Conservation (phyloP, 192 early-diverging fungal species). For the Backusella liffmaniae region DNA sequence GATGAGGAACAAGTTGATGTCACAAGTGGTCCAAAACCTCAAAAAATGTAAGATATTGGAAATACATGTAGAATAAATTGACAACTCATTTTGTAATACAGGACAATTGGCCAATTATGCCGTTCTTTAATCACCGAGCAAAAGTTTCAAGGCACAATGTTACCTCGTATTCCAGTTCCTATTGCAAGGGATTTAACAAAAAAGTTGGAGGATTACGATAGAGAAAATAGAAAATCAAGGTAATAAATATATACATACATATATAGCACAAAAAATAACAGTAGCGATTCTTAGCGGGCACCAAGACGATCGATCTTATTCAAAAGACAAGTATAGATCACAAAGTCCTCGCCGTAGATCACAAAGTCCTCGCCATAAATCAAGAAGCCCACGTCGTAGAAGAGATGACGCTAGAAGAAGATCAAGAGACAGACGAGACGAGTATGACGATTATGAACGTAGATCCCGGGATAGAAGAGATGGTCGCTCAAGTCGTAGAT, state of each 20-base stretch:
- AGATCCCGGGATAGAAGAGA: not conserved
- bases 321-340: slow-evolving; percentile 2
- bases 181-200: slow-evolving; percentile 72
- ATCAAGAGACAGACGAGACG: slow-evolving; percentile 12
- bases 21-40: slow-evolving; percentile 53
- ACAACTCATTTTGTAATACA: slow-evolving; percentile 20
- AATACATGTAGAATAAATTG: no score
- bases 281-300: not conserved
- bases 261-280: no score
- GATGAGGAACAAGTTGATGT: slow-evolving; percentile 75
- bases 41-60: slow-evolving; percentile 47
- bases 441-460: slow-evolving; percentile 34
- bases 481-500: not conserved
- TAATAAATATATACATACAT: not conserved
- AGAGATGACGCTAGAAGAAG: not conserved
- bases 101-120: slow-evolving; percentile 73
- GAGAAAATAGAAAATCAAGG: slow-evolving; percentile 17
- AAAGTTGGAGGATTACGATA: slow-evolving; percentile 56
- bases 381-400: not conserved
- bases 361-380: not conserved
- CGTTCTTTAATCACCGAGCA: slow-evolving; percentile 65
- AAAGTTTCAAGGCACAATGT: slow-evolving; percentile 78
- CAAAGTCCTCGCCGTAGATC: not conserved
- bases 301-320: not conserved
- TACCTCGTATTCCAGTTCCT: slow-evolving; percentile 81